Conservation (phyloP, 805 yeast genomes). For the Ogataea populi-albae region DNA sequence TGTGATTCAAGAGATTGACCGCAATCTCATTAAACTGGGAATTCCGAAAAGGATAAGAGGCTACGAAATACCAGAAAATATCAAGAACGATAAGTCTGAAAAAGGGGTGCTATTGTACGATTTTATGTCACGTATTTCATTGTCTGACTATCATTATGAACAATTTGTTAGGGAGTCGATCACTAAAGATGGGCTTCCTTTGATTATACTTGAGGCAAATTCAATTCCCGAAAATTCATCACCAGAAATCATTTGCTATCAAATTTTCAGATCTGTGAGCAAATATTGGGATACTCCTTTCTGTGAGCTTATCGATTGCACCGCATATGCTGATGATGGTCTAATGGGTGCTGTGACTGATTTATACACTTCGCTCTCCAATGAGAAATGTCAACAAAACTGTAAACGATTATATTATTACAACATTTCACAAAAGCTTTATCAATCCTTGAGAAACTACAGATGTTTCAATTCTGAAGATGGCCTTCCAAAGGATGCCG, state of each 20-base stretch:
- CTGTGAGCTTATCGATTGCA: slow-evolving; percentile 64
- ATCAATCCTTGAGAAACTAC: slow-evolving; percentile 9
- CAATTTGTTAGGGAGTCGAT: slow-evolving; percentile 59
- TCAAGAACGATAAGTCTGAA: slow-evolving; percentile 45
- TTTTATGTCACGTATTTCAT: slow-evolving; percentile 66
- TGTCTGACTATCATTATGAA: slow-evolving; percentile 47
- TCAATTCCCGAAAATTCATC: slow-evolving; percentile 38
- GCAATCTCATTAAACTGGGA: slow-evolving; percentile 48
- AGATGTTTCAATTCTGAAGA: slow-evolving; percentile 8
- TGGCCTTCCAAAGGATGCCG: slow-evolving; percentile 10
- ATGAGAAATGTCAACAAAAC: slow-evolving; percentile 48
- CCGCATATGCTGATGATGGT: slow-evolving; percentile 42
- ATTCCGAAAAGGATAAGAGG: slow-evolving; percentile 56
- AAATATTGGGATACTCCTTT: slow-evolving; percentile 71
- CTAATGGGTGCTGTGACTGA: slow-evolving; percentile 11
- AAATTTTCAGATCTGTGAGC: slow-evolving; percentile 60
- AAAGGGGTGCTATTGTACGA: slow-evolving; percentile 58
- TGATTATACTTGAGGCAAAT: slow-evolving; percentile 51
- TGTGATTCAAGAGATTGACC: slow-evolving; percentile 45
- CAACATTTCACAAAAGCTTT: slow-evolving; percentile 41
- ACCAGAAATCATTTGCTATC: slow-evolving; percentile 53
- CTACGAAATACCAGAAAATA: slow-evolving; percentile 53
- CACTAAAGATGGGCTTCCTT: slow-evolving; percentile 70
- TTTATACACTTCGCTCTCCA: slow-evolving; percentile 36
- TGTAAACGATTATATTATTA: slow-evolving; percentile 53